These are phyloP conservation scores for Salicornia ramosissima DNA, from an alignment of 148 eudicot genomes.

Conservation along the genomic window DNA sequence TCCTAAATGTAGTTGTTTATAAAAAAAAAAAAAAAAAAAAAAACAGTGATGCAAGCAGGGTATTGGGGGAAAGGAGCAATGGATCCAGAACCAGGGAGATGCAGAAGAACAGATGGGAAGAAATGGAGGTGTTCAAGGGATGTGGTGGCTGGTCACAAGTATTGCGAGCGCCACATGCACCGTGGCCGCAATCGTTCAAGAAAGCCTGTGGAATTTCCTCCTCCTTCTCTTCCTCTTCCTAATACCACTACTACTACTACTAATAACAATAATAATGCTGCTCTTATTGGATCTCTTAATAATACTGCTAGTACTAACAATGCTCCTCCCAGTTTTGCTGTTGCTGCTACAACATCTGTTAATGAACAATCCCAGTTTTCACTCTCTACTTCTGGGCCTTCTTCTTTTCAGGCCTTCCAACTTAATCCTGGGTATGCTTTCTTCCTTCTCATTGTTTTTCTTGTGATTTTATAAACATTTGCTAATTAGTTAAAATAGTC, in stretches of 20 bases:
- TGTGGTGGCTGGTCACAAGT: constrained; percentile 76
- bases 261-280: constrained; percentile 1
- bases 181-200: constrained; percentile 99
- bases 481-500: too few species aligned
- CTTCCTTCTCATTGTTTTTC: background rate
- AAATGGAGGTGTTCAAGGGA: constrained; percentile 99
- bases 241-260: constrained; percentile 39
- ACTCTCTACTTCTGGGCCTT: constrained; percentile 36
- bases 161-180: constrained; percentile 92
- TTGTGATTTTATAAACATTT: background rate
- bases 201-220: constrained; percentile 99
- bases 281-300: constrained; percentile 11
- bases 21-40: too few species aligned
- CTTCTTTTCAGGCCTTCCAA: constrained; percentile 58
- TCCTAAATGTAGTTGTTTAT: too few species aligned
- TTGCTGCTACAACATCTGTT: constrained; percentile 24
- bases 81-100: constrained; percentile 97
- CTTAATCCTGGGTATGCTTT: constrained; percentile 51
- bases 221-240: too few species aligned
- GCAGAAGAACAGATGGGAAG: constrained; percentile 91
- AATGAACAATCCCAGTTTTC: constrained; percentile 35
- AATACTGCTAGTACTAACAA: constrained; percentile 1
- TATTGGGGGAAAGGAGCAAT: constrained; percentile 78
- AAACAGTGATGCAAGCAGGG: constrained; percentile 77
- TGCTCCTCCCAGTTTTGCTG: constrained; percentile 24